Percentiles rank a stretch among this genome's conserved stretches.
Conservation (phyloP, 2,329 filamentous ascomycete species). For the Pseudogymnoascus sp. region DNA sequence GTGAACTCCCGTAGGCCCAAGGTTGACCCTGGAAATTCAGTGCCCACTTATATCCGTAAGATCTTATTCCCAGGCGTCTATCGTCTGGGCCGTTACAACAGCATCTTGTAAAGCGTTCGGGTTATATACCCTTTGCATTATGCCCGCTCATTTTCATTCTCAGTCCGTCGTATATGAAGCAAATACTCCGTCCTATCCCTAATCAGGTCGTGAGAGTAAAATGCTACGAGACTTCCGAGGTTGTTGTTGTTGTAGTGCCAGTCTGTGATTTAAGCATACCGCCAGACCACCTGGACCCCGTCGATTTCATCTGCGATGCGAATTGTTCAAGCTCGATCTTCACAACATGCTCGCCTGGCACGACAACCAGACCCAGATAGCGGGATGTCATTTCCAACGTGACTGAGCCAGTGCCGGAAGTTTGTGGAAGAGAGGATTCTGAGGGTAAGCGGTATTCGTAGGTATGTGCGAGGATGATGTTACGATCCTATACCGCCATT, state of each 20-base stretch:
- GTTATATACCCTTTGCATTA: not conserved
- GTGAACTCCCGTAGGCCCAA: not conserved
- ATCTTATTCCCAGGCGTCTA: not conserved
- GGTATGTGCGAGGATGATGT: slow-evolving; percentile 76
- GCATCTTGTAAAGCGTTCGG: not conserved
- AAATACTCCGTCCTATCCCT: not conserved
- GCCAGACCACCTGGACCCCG: not conserved
- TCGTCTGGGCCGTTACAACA: not conserved
- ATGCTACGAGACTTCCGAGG: not conserved
- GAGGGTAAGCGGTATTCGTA: slow-evolving; percentile 83
- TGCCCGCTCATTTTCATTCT: not conserved
- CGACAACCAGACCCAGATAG: slow-evolving; percentile 80
- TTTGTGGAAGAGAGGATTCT: slow-evolving; percentile 36
- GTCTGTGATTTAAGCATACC: not conserved
- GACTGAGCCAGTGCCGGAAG: slow-evolving; percentile 33
- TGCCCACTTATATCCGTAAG: not conserved
- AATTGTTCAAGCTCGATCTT: slow-evolving; percentile 85
- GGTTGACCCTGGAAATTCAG: not conserved
- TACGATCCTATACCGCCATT: slow-evolving; percentile 56
- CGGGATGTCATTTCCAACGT: slow-evolving; percentile 71
- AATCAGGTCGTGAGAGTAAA: not conserved
- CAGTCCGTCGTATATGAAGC: not conserved
- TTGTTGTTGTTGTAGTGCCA: not conserved
- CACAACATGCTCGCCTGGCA: slow-evolving; percentile 76
- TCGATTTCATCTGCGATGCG: slow-evolving; percentile 34